These are phyloP conservation scores for Podaxis sp. DNA, from an alignment of 768 basidiomycete genomes.

Conservation along the genomic window DNA sequence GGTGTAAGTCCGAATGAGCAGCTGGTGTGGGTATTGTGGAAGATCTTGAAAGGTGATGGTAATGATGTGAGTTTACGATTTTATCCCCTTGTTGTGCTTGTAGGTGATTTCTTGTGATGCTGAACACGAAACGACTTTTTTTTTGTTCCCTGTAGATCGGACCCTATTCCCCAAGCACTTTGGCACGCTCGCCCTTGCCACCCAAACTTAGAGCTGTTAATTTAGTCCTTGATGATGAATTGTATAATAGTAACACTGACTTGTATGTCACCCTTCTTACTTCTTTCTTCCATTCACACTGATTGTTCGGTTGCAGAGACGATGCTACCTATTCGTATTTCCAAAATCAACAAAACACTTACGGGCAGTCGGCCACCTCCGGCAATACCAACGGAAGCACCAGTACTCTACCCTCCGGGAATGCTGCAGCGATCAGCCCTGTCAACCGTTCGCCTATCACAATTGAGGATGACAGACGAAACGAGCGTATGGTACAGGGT, in stretches of 20 bases:
- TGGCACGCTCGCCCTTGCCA: constrained; percentile 72
- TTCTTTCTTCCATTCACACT: not conserved
- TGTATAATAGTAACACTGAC: constrained; percentile 47
- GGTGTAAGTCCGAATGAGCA: constrained; percentile 63
- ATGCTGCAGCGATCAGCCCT: constrained; percentile 13
- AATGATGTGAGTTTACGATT: constrained; percentile 56
- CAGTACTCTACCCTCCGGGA: constrained; percentile 14
- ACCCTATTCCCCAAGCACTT: constrained; percentile 71
- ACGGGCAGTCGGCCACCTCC: constrained; percentile 38
- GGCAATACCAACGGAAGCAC: constrained; percentile 25
- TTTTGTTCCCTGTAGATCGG: constrained; percentile 56
- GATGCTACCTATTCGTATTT: constrained; percentile 41
- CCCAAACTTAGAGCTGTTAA: constrained; percentile 71
- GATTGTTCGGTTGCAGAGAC: constrained; percentile 27
- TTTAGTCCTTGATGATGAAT: constrained; percentile 62
- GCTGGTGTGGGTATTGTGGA: constrained; percentile 84
- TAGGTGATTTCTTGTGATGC: not conserved
- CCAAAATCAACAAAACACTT: constrained; percentile 26
- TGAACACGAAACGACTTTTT: constrained; percentile 5
- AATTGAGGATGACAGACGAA: constrained; percentile 50
- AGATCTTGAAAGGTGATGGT: constrained; percentile 79
- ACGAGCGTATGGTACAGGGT: constrained; percentile 54
- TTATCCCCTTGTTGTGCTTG: not conserved
- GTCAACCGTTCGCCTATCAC: constrained; percentile 28
- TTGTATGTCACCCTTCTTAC: constrained; percentile 30